A percentile compares a stretch with the other conserved stretches of the same genome.
These are phyloP conservation scores for Ascomycota sp. DNA, from an alignment of 2,329 filamentous ascomycete genomes.

Conservation along the genomic window DNA sequence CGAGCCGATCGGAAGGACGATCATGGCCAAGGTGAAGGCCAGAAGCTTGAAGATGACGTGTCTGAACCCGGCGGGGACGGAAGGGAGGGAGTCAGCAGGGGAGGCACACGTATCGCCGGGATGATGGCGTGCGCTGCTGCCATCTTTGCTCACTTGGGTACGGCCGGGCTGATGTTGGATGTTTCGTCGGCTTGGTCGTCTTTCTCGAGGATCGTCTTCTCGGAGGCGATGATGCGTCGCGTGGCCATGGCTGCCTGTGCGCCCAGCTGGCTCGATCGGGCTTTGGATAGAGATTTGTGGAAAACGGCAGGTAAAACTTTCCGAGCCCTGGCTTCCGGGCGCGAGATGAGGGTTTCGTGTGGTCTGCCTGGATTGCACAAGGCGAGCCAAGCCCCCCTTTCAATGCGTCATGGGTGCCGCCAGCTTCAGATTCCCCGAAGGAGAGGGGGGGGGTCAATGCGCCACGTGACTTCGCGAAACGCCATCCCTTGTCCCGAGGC, in stretches of 20 bases:
- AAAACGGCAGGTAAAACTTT: too few relatives aligned
- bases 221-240: slow-evolving; percentile 38
- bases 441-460: neutral
- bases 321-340: too few relatives aligned
- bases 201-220: slow-evolving; percentile 43
- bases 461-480: slow-evolving; percentile 8
- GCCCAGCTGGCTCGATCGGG: neutral
- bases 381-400: too few relatives aligned
- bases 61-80: slow-evolving; percentile 17
- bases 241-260: slow-evolving; percentile 36
- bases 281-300: too few relatives aligned
- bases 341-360: too few relatives aligned
- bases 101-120: too few relatives aligned
- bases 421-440: neutral
- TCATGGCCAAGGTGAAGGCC: slow-evolving; percentile 78
- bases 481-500: neutral
- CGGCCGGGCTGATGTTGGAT: slow-evolving; percentile 60
- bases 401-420: too few relatives aligned
- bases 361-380: too few relatives aligned
- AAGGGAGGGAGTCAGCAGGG: neutral
- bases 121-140: neutral
- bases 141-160: slow-evolving; percentile 41
- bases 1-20: slow-evolving; percentile 62
- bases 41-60: slow-evolving; percentile 78
- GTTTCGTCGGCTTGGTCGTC: slow-evolving; percentile 30